Evolutionary conservation across 768 basidiomycete genomes (phyloP).

Genomic region (Phylloporus rhodoxanthus): DNA sequence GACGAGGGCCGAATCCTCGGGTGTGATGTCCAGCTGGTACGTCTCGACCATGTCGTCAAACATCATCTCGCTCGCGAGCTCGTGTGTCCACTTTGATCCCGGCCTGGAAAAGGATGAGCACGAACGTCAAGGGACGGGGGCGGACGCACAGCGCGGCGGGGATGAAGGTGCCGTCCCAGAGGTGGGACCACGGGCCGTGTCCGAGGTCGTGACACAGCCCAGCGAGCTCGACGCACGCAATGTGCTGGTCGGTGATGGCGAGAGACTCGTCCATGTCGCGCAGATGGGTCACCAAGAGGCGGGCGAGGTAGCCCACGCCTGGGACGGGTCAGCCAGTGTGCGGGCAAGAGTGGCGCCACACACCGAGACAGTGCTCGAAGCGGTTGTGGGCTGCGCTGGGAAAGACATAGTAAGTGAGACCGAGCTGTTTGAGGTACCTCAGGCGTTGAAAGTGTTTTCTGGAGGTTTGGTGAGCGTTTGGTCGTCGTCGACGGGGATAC

Average conservation of each 20-base stretch:
- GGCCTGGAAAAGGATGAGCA: conserved; percentile 30
- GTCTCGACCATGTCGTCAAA: conserved; percentile 60
- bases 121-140: no score
- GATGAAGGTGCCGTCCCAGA: conserved; percentile 75
- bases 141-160: conserved; percentile 54
- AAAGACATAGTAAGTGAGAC: conserved; percentile 71
- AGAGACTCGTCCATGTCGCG: conserved; percentile 54
- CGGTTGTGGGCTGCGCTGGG: conserved; percentile 74
- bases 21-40: conserved; percentile 45
- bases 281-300: conserved; percentile 55
- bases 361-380: conserved; percentile 81
- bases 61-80: conserved; percentile 80
- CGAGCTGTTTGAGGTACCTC: conserved; percentile 73
- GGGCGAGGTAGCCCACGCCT: conserved; percentile 75
- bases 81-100: conserved; percentile 59
- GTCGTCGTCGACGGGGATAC: background rate
- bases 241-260: conserved; percentile 62
- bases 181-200: conserved; percentile 82
- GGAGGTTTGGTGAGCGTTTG: background rate
- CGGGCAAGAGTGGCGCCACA: background rate
- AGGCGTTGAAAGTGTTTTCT: conserved; percentile 76
- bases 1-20: conserved; percentile 52
- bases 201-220: conserved; percentile 83
- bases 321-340: conserved; percentile 2
- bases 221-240: conserved; percentile 72